Base-by-base conservation (phyloP, 75 land plant species). In the Picea sitchensis region DNA sequence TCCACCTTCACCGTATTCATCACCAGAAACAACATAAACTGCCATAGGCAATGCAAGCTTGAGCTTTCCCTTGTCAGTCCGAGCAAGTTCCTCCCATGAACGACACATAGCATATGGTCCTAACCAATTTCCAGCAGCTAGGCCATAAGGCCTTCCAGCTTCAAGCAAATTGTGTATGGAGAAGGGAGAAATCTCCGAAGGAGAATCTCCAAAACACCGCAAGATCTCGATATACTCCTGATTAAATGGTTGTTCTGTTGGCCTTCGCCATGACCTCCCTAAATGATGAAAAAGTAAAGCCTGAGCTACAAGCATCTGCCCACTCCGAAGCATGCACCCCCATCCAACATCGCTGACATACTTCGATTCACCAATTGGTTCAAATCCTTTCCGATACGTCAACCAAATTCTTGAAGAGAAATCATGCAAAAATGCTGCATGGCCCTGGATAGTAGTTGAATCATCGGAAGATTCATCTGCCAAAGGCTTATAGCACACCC, bases 291-390 rank as follows among this genome's bases (percentile, higher is more conserved):
- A 87, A 78, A 95, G 78, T 59, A 95, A 77, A 63, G 98, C 98
- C 95, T 96, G 99, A 58, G 98, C 98, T 77, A 95, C 84, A 85
- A 98, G 98, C 99, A 98, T 98, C 87, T 98, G 99, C 76, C 99
- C 95, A 71, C 99, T 95, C 65, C 99, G 79, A 58, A 98, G 84
- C 98, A 95, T 95, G 85, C 99, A 98, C 21, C 99, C 99, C 99
- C 99, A 98, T 51, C 84, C 77, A 4, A 85, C 92, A 88, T 98
- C 99, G 81, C 91, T 91, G 8, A 91, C 91, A 47, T 82, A 81
- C 75, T 92, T 93, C 44, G 93, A 82, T 60, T 92, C 96, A 18
- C 85, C 92, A 72, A 98, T 86, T 36, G 38, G 38, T 36, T 36
- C 38, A 36, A 36, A 36, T 36, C 99, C 99, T 95, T 89, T 92